Base-by-base conservation (phyloP, 352 stramenopile genomes). In the Plasmopara viticola region DNA sequence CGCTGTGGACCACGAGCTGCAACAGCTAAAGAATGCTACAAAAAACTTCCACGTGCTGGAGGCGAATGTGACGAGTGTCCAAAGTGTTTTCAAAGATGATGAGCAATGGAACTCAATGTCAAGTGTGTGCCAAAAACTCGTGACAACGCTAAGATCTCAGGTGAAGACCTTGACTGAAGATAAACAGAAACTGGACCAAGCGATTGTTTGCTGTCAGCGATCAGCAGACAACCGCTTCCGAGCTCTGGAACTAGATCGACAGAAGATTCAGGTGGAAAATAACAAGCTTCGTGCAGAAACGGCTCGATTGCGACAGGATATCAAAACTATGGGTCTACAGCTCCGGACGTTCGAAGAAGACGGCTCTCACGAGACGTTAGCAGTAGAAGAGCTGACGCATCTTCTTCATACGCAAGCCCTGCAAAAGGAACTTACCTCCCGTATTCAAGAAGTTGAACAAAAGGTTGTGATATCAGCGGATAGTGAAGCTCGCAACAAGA, bases 191-290 rank as follows among this genome's bases (percentile, higher is more conserved):
- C 25, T 67, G 25, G 44, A 56, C 25, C 38, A 49, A n/a, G 59
- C 59, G 14, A 44, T 59, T 17, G 9, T 6, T 1, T 56, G 52
- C 9, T 63, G 59, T 37, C 54, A 67, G 49, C 55, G 38, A 49
- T 59, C 54, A 37, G 49, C 45, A 12, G 46, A 63, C 18, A 51
- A 63, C 3, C 50, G 55, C 30, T 13, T 67, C 8, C 29, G 49
- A 49, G 30, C 17, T 14, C 18, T 67, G 3, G 54, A 63, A 8
- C 41, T 41, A 13, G 54, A 53, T 30, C 45, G 54, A 12, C 33
- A 63, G 31, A 40, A 28, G 2, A 45, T 56, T 45, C 49, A 68
- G 14, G 37, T 10, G 9, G 55, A 68, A 12, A 68, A 64, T 38
- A 1, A 1, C 12, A 42, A n/a, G 0, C 60, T 68, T 43, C 55